Evolutionary conservation across 1,284 basidiomycete species (phyloP).

Genomic region (Bjerkandera adusta): DNA sequence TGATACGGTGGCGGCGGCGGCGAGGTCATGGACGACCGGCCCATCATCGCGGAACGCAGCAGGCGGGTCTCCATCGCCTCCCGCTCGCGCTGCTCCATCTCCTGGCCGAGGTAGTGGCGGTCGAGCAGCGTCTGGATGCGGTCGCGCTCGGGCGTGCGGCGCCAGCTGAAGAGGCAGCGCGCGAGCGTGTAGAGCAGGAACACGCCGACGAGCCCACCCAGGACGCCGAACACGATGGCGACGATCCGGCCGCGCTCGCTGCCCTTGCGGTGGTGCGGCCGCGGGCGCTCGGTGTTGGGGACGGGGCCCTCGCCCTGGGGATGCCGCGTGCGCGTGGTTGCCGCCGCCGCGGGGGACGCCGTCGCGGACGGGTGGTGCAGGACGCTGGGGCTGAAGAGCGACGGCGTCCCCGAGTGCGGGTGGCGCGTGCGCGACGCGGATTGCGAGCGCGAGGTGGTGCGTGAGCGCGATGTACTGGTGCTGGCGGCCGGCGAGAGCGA

Average conservation of each 20-base stretch:
- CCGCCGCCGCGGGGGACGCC: slow-evolving; percentile 7
- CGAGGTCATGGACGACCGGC: slow-evolving; percentile 12
- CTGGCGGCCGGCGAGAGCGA: too few relatives aligned
- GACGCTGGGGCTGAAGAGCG: slow-evolving; percentile 1
- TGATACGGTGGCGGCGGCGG: slow-evolving; percentile 39
- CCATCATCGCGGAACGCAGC: slow-evolving; percentile 11
- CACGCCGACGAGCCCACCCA: slow-evolving; percentile 42
- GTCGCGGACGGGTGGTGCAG: slow-evolving; percentile 13
- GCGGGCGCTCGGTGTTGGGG: slow-evolving; percentile 5
- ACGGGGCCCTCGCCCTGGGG: slow-evolving; percentile 6
- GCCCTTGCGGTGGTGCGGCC: slow-evolving; percentile 13
- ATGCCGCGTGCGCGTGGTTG: slow-evolving; percentile 3
- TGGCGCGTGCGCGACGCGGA: background rate
- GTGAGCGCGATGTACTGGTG: background rate
- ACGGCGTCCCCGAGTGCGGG: background rate
- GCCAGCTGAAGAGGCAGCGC: slow-evolving; percentile 43
- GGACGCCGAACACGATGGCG: slow-evolving; percentile 43
- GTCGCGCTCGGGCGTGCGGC: slow-evolving; percentile 43
- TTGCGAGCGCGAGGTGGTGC: background rate
- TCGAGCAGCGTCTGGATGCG: slow-evolving; percentile 40
- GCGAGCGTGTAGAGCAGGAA: slow-evolving; percentile 33
- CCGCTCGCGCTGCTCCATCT: slow-evolving; percentile 44
- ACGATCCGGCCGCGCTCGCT: slow-evolving; percentile 23
- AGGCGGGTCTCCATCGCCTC: slow-evolving; percentile 20
- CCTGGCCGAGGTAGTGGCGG: slow-evolving; percentile 48